These are phyloP conservation scores for Chrysochromulina parva DNA, from an alignment of 78 protist genomes.

Conservation along the genomic window DNA sequence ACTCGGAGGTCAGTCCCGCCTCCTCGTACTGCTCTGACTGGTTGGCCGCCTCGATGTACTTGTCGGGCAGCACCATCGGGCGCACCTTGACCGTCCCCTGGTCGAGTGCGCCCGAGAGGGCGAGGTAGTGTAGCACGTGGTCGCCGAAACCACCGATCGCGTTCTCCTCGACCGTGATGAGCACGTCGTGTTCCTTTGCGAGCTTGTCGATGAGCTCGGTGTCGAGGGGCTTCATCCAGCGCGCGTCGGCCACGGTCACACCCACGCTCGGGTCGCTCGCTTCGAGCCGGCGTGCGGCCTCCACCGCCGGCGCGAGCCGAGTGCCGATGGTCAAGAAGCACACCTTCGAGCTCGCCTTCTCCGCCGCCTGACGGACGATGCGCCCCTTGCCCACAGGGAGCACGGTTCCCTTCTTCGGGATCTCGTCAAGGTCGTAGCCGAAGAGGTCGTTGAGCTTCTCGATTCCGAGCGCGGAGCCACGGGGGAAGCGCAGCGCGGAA, in stretches of 20 bases:
- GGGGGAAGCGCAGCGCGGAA: conserved; percentile 6
- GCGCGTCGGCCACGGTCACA: conserved; percentile 46
- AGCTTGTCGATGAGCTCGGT: background rate
- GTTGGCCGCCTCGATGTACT: conserved; percentile 25
- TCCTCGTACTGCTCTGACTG: conserved; percentile 31
- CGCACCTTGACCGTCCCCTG: conserved; percentile 13
- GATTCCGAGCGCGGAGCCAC: conserved; percentile 28
- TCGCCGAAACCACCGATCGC: conserved; percentile 49
- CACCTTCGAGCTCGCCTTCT: background rate
- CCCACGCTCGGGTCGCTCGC: background rate
- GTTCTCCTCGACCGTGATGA: conserved; percentile 46
- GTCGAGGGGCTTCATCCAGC: conserved; percentile 47
- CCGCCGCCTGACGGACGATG: background rate
- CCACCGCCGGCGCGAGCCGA: conserved; percentile 13
- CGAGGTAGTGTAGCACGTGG: conserved; percentile 40
- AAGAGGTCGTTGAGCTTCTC: conserved; percentile 18
- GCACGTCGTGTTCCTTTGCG: background rate
- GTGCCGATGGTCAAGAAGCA: conserved; percentile 34
- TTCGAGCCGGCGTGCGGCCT: conserved; percentile 14
- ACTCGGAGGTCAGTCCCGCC: conserved; percentile 24
- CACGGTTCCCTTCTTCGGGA: background rate
- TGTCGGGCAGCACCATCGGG: conserved; percentile 48
- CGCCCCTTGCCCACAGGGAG: conserved; percentile 41
- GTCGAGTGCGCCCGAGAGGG: background rate
- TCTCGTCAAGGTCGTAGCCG: conserved; percentile 16